Conservation (phyloP, 257 asterid genomes). For the Solanum pennellii region DNA sequence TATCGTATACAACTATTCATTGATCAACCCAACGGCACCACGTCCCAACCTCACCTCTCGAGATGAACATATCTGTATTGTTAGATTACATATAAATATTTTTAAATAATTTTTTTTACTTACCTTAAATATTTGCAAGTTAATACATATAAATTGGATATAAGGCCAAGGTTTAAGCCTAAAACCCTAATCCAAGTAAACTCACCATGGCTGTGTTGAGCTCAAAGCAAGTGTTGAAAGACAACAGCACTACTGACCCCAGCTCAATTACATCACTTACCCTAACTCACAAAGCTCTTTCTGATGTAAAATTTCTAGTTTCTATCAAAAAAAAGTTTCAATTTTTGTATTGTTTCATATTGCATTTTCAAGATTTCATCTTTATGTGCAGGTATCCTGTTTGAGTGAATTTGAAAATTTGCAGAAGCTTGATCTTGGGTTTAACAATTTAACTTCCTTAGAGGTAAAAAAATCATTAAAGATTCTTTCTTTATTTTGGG, state of each 20-base stretch:
- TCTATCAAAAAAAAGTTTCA: neutral
- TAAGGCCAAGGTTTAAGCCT: neutral
- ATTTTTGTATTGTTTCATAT: neutral
- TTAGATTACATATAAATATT: too few species aligned
- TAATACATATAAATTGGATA: neutral
- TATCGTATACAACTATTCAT: too few species aligned
- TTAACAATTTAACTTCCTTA: slow-evolving; percentile 64
- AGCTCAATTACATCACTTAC: slow-evolving; percentile 45
- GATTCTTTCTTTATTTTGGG: neutral
- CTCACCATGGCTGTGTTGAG: slow-evolving; percentile 46
- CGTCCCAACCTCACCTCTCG: too few species aligned
- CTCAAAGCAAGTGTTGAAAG: slow-evolving; percentile 59
- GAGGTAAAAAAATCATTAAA: slow-evolving; percentile 30
- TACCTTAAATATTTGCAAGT: neutral
- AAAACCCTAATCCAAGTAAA: slow-evolving; percentile 19
- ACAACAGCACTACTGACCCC: slow-evolving; percentile 39
- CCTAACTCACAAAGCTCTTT: slow-evolving; percentile 78
- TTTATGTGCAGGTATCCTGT: slow-evolving; percentile 59
- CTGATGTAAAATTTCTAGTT: slow-evolving; percentile 43
- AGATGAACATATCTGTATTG: too few species aligned
- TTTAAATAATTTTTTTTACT: too few species aligned
- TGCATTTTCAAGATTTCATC: neutral
- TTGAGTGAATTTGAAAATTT: slow-evolving; percentile 67
- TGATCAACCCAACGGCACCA: too few species aligned
- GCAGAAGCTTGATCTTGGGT: slow-evolving; percentile 74